Percentiles rank a stretch among this genome's conserved stretches.
Evolutionary conservation across 805 yeast species (phyloP).

Genomic region (Yamadazyma ubonensis): DNA sequence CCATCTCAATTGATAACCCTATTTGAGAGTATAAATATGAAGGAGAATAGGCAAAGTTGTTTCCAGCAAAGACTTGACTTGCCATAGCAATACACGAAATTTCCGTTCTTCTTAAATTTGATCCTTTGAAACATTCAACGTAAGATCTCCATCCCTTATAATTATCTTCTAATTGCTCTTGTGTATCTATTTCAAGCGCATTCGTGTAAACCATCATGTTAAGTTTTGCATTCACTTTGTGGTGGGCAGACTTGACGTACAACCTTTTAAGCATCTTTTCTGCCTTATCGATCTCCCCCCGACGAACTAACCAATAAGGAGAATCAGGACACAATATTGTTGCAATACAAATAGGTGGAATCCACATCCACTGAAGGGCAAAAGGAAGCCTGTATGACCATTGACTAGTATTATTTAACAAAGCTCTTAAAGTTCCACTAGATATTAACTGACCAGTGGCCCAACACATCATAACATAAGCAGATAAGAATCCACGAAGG

Average conservation of each 20-base stretch:
- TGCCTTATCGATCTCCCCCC: slow-evolving; percentile 34
- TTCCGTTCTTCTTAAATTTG: slow-evolving; percentile 48
- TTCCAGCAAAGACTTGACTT: slow-evolving; percentile 35
- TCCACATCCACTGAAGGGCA: slow-evolving; percentile 42
- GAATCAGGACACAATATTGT: slow-evolving; percentile 45
- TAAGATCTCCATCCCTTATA: slow-evolving; percentile 20
- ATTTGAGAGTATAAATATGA: slow-evolving; percentile 38
- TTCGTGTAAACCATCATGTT: slow-evolving; percentile 30
- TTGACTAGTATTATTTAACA: slow-evolving; percentile 26
- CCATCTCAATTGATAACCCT: slow-evolving; percentile 29
- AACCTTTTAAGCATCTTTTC: slow-evolving; percentile 26
- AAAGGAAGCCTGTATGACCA: slow-evolving; percentile 40
- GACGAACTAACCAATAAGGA: slow-evolving; percentile 46
- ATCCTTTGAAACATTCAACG: slow-evolving; percentile 44
- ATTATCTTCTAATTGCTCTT: slow-evolving; percentile 20
- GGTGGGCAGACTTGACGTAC: slow-evolving; percentile 19
- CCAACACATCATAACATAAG: slow-evolving; percentile 39
- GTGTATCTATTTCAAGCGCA: slow-evolving; percentile 31
- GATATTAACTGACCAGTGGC: slow-evolving; percentile 42
- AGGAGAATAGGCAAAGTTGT: slow-evolving; percentile 37
- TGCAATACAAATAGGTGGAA: slow-evolving; percentile 33
- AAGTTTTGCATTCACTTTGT: slow-evolving; percentile 16
- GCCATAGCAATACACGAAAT: slow-evolving; percentile 33
- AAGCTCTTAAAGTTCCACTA: slow-evolving; percentile 39
- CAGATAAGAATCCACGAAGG: slow-evolving; percentile 39